Percentiles rank a stretch among this genome's conserved stretches.
phyloP scores from a whole-genome alignment of 2,329 filamentous ascomycete genomes.

The Westerdykella ornata region DNA sequence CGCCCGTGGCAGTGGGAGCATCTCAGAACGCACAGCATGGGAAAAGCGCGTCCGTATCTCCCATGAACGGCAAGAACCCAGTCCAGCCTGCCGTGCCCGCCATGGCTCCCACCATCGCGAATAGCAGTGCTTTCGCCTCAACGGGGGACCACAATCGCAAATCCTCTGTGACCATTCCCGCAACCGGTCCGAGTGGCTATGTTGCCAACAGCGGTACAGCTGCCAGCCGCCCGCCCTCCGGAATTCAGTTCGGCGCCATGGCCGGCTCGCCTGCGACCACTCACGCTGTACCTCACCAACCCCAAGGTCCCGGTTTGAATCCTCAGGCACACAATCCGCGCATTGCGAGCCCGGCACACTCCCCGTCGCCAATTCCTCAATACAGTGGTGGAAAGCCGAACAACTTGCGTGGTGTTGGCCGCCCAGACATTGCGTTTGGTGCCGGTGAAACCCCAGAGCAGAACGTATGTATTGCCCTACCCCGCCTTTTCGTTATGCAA shows the following conservation, averaged over 20 bases:
- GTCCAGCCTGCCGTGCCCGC: constrained; percentile 63
- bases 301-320: constrained; percentile 53
- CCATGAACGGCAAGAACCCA: constrained; percentile 76
- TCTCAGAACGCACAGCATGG: constrained; percentile 47
- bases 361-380: constrained; percentile 88
- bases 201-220: constrained; percentile 69
- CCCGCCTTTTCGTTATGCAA: constrained; percentile 18
- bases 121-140: constrained; percentile 53
- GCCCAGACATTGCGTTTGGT: constrained; percentile 70
- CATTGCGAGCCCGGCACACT: constrained; percentile 76
- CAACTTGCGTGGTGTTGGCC: constrained; percentile 53
- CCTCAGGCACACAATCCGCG: constrained; percentile 57
- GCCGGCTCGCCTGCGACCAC: constrained; percentile 55
- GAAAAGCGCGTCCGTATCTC: constrained; percentile 50
- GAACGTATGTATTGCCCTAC: constrained; percentile 54
- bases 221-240: constrained; percentile 46
- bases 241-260: constrained; percentile 76
- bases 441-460: constrained; percentile 63
- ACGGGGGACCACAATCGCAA: constrained; percentile 71
- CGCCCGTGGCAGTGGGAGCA: constrained; percentile 50
- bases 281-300: constrained; percentile 62
- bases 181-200: constrained; percentile 69
- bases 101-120: constrained; percentile 54
- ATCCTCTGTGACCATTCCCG: constrained; percentile 87
- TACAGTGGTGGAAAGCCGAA: constrained; percentile 80